These are phyloP conservation scores for Rhodotorula sp. DNA, from an alignment of 1,284 basidiomycete genomes.

Conservation along the genomic window DNA sequence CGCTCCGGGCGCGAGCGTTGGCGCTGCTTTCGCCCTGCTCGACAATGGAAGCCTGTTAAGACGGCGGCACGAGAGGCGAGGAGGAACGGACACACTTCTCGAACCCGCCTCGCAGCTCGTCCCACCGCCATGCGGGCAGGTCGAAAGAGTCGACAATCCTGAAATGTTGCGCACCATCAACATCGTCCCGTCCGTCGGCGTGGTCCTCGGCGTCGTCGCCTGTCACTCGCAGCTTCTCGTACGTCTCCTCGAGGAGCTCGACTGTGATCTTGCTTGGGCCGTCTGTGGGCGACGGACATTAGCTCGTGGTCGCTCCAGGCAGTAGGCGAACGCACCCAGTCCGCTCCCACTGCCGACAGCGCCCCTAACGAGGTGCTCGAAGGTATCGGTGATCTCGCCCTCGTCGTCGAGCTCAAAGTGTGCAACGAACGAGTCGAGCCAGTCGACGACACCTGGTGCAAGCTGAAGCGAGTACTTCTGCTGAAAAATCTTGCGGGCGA, in stretches of 20 bases:
- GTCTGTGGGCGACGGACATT: slow-evolving; percentile 4
- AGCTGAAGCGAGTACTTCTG: slow-evolving; percentile 39
- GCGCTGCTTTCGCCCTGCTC: slow-evolving; percentile 42
- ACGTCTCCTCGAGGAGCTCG: slow-evolving; percentile 73
- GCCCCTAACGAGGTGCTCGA: slow-evolving; percentile 35
- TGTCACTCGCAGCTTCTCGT: slow-evolving; percentile 74
- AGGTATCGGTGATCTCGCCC: slow-evolving; percentile 20
- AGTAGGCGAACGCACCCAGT: slow-evolving; percentile 18
- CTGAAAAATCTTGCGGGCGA: slow-evolving; percentile 38
- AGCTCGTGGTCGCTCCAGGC: not conserved
- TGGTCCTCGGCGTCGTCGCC: not conserved
- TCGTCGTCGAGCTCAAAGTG: slow-evolving; percentile 31
- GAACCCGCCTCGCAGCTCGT: slow-evolving; percentile 77
- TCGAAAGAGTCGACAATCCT: slow-evolving; percentile 86
- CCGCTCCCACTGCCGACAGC: slow-evolving; percentile 31
- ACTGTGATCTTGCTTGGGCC: slow-evolving; percentile 57
- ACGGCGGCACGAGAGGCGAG: not conserved
- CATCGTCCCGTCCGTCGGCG: slow-evolving; percentile 27
- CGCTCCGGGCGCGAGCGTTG: slow-evolving; percentile 73
- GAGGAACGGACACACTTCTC: slow-evolving; percentile 62
- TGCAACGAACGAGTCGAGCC: slow-evolving; percentile 26
- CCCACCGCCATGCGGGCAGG: slow-evolving; percentile 91
- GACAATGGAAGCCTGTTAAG: not conserved
- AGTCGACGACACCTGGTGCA: slow-evolving; percentile 32
- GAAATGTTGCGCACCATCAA: slow-evolving; percentile 83